Conservation (phyloP, 73 alveolate species). For the Paraurostyla sp. region DNA sequence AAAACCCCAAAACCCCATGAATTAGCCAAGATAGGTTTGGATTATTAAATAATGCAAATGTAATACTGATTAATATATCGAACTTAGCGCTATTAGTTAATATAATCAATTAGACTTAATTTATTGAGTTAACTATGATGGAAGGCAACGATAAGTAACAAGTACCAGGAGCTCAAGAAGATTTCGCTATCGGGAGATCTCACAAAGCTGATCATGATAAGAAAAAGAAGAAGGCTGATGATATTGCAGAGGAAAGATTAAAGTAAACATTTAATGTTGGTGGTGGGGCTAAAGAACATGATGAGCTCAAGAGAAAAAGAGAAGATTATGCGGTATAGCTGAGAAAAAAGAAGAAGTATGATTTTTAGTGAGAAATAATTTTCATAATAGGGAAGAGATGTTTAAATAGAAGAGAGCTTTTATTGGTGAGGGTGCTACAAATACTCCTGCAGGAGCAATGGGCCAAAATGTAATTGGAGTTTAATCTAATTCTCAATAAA, state of each 20-base stretch:
- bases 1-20: conserved; percentile 2
- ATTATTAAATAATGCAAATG: too few relatives aligned
- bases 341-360: conserved; percentile 73
- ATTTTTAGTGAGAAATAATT: neutral
- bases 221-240: conserved; percentile 38
- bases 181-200: conserved; percentile 40
- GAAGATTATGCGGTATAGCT: conserved; percentile 82
- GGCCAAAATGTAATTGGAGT: neutral
- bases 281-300: conserved; percentile 72
- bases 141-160: neutral
- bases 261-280: conserved; percentile 51
- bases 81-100: too few relatives aligned
- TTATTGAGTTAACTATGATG: neutral
- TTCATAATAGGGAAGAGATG: conserved; percentile 57
- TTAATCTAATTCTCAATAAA: neutral
- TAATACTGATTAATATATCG: too few relatives aligned
- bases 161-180: neutral
- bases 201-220: neutral
- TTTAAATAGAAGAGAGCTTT: conserved; percentile 41
- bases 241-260: conserved; percentile 51
- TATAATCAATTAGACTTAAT: neutral
- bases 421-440: conserved; percentile 6
- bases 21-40: too few relatives aligned
- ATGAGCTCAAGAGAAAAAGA: conserved; percentile 83
- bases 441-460: neutral